Evolutionary conservation across 1,284 basidiomycete genomes (phyloP), one percentile per base, ranked within the genome.

Genomic region (Phellopilus nigrolimitatus): DNA sequence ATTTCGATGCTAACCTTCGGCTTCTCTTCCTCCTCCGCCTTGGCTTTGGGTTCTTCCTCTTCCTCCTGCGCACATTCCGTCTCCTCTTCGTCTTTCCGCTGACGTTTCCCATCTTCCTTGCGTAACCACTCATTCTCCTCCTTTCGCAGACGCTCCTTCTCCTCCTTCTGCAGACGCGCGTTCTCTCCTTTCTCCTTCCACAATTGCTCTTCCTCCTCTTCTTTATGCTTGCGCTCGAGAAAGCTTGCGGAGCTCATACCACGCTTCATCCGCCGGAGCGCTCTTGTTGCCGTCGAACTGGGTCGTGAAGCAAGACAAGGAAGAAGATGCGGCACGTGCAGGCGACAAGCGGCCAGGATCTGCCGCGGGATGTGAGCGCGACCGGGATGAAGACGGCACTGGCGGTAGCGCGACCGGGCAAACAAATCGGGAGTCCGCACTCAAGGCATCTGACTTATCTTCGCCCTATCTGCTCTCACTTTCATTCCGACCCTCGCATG

Each of bases 251-350:
- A 82, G 58, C 68, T 90, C 47, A 76, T 90, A 31, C 78, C 82
- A 27, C 71, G 84, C 19, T 91, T 91, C 61, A 66, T 91, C 54
- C 72, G 81, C 47, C 70, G 91, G 34, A 85, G 82, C 21, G 88
- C 88, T 30, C 69, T 90, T 42, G 81, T 88, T 3, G 80, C 83
- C 17, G 79, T 78, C 54, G 84, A 89, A 63, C 71, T 88, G 22
- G 85, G 82, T 12, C 72, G 79, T 28, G 85, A 88, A 60, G 64
- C 65, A 12, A 64, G 66, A 27, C 13, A 56, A 57, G 37, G 61
- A 60, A 21, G 56, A 58, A 24, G 54, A 59, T 7, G 37, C 47
- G 8, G 12, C 33, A 22, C 40, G 47, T n/a, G n/a, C 34, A 10
- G 53, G 48, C 9, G 53, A 51, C 21, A 55, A 55, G 33, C 37